phyloP scores from a whole-genome alignment of 208 protist species.

The Herpetomonas tarakana region DNA sequence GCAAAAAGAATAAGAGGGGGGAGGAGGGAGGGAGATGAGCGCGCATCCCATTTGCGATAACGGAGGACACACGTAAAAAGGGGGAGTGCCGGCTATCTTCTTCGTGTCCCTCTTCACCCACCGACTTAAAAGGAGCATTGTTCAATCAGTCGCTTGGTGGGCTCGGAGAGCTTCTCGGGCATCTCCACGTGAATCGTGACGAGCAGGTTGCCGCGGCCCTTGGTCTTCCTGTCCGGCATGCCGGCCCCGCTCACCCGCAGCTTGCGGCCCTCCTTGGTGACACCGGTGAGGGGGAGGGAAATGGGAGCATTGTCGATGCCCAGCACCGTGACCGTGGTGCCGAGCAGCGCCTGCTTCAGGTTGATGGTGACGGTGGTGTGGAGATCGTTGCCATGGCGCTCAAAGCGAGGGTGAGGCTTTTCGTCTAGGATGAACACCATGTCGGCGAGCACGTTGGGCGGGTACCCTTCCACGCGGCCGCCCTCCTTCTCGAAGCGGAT shows the following conservation, averaged over 20 bases:
- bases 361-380: constrained; percentile 75
- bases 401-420: constrained; percentile 89
- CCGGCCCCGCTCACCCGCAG: constrained; percentile 64
- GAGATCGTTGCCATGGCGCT: constrained; percentile 87
- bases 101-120: too few relatives aligned
- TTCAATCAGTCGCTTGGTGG: constrained; percentile 73
- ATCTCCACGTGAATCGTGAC: constrained; percentile 75
- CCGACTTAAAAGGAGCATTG: constrained; percentile 69
- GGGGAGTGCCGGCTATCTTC: too few relatives aligned
- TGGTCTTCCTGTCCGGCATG: constrained; percentile 74
- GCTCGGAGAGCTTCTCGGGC: constrained; percentile 68
- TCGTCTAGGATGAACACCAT: constrained; percentile 96
- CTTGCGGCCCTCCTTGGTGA: constrained; percentile 75
- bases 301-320: constrained; percentile 60
- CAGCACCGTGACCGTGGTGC: constrained; percentile 61
- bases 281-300: constrained; percentile 57
- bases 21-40: too few relatives aligned
- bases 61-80: too few relatives aligned
- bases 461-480: constrained; percentile 77
- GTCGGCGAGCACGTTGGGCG: constrained; percentile 91
- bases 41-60: too few relatives aligned
- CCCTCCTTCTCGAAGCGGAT: constrained; percentile 92
- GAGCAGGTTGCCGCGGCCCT: constrained; percentile 70
- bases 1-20: too few relatives aligned
- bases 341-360: constrained; percentile 81